These are phyloP conservation scores for Pichia sp. DNA, from an alignment of 1,139 yeast genomes.

Conservation along the genomic window DNA sequence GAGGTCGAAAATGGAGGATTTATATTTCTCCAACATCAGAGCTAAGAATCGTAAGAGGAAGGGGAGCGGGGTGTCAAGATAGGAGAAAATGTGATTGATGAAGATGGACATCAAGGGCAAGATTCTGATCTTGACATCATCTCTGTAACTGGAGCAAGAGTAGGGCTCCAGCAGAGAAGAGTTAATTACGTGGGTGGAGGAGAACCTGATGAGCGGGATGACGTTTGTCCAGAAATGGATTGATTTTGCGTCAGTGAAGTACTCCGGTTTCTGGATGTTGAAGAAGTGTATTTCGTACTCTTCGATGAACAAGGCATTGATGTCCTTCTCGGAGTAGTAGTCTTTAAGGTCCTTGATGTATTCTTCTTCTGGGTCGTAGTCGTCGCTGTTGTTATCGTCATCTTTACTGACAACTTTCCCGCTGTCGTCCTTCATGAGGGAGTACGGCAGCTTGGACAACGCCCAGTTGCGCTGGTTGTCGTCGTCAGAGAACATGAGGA, in stretches of 20 bases:
- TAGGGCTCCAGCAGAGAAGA: conserved; percentile 33
- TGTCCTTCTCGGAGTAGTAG: conserved; percentile 20
- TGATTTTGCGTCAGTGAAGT: conserved; percentile 42
- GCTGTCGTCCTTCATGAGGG: conserved; percentile 5
- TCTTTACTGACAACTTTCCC: background rate
- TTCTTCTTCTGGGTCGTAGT: too few relatives aligned
- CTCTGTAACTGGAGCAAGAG: conserved; percentile 19
- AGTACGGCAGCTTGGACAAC: conserved; percentile 30
- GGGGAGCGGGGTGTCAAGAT: conserved; percentile 52
- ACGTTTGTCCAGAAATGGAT: conserved; percentile 52
- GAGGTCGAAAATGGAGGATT: conserved; percentile 46
- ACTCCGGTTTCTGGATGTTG: conserved; percentile 49
- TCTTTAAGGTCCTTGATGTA: background rate
- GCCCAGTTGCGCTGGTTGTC: conserved; percentile 47
- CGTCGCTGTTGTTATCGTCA: too few relatives aligned
- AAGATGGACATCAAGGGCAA: conserved; percentile 45
- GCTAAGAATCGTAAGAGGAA: conserved; percentile 46
- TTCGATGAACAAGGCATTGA: conserved; percentile 39
- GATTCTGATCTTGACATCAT: conserved; percentile 32
- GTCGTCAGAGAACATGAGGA: conserved; percentile 51
- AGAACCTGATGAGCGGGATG: conserved; percentile 38
- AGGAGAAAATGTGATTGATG: conserved; percentile 48
- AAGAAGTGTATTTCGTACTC: conserved; percentile 52
- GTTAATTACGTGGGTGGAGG: conserved; percentile 40
- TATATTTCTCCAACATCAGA: conserved; percentile 39